Conservation (phyloP, 1,284 basidiomycete species). For the Moniliella sp. region DNA sequence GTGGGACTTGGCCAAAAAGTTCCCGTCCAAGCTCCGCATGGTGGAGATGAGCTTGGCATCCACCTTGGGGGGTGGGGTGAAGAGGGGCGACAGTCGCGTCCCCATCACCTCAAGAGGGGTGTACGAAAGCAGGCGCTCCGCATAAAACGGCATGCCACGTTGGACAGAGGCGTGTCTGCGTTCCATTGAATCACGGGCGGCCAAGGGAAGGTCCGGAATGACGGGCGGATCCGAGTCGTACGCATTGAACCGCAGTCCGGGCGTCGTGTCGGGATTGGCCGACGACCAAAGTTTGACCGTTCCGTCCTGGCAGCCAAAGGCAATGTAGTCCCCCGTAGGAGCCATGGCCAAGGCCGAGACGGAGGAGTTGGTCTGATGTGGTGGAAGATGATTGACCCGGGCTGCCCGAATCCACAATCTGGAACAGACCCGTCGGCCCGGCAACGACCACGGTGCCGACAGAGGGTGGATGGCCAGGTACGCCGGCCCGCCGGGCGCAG, state of each 20-base stretch:
- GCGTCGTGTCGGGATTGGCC: constrained; percentile 20
- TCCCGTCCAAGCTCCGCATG: constrained; percentile 66
- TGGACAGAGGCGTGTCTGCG: constrained; percentile 54
- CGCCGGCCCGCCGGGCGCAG: constrained; percentile 52
- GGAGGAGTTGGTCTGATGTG: constrained; percentile 52
- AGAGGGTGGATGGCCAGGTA: constrained; percentile 66
- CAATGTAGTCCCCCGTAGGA: constrained; percentile 66
- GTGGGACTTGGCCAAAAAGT: constrained; percentile 46
- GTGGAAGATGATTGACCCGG: constrained; percentile 50
- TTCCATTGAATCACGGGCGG: constrained; percentile 54
- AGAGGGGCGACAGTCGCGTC: constrained; percentile 36
- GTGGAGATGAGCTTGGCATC: constrained; percentile 53
- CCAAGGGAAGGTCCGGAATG: constrained; percentile 56
- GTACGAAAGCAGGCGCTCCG: constrained; percentile 55
- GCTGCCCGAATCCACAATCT: constrained; percentile 61
- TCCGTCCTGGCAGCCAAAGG: constrained; percentile 74
- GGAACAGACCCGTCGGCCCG: constrained; percentile 67
- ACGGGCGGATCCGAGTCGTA: constrained; percentile 63
- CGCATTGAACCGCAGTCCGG: constrained; percentile 52
- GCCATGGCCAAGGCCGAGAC: constrained; percentile 63
- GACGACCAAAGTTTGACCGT: constrained; percentile 63
- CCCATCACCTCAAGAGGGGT: constrained; percentile 13
- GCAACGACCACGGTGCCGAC: constrained; percentile 53
- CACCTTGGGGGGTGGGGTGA: constrained; percentile 48
- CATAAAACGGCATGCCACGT: constrained; percentile 75